A percentile compares a stretch with the other conserved stretches of the same genome.
phyloP scores from a whole-genome alignment of 1,284 basidiomycete species.

The Stereum hirsutum region DNA sequence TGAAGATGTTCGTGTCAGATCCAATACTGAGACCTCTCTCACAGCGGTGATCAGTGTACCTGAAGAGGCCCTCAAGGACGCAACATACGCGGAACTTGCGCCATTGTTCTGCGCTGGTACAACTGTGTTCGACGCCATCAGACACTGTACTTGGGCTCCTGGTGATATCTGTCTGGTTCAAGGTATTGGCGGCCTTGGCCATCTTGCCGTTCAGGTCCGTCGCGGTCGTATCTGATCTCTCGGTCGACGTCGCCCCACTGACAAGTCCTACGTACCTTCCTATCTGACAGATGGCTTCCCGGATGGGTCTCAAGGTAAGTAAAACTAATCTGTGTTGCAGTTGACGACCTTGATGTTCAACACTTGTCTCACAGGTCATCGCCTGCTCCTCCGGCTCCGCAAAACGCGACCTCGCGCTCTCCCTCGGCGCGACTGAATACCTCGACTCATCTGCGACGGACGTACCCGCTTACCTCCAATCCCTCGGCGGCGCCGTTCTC shows the following conservation, averaged over 20 bases:
- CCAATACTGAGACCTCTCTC: slow-evolving; percentile 10
- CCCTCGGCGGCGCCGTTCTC: slow-evolving; percentile 26
- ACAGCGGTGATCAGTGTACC: slow-evolving; percentile 14
- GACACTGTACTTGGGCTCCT: slow-evolving; percentile 6
- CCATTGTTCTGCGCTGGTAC: slow-evolving; percentile 14
- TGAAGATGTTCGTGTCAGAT: slow-evolving; percentile 3
- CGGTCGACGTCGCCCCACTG: background rate
- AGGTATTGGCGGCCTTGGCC: slow-evolving; percentile 23
- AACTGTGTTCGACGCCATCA: slow-evolving; percentile 13
- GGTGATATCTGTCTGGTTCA: slow-evolving; percentile 20
- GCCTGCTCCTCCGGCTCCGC: slow-evolving; percentile 17
- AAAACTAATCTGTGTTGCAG: no score
- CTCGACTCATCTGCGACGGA: slow-evolving; percentile 14
- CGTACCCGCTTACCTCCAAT: slow-evolving; percentile 21
- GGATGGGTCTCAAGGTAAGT: slow-evolving; percentile 15
- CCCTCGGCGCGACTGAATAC: slow-evolving; percentile 18
- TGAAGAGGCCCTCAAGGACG: slow-evolving; percentile 11
- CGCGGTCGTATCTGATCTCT: background rate
- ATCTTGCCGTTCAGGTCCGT: slow-evolving; percentile 15
- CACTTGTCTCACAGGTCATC: background rate
- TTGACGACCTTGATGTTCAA: background rate
- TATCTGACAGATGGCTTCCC: slow-evolving; percentile 10
- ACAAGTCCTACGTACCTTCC: background rate
- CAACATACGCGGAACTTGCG: slow-evolving; percentile 13
- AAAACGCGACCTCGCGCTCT: slow-evolving; percentile 19